Evolutionary conservation across 345 rosid genomes (phyloP).

Genomic region (Rhizophora apiculata): DNA sequence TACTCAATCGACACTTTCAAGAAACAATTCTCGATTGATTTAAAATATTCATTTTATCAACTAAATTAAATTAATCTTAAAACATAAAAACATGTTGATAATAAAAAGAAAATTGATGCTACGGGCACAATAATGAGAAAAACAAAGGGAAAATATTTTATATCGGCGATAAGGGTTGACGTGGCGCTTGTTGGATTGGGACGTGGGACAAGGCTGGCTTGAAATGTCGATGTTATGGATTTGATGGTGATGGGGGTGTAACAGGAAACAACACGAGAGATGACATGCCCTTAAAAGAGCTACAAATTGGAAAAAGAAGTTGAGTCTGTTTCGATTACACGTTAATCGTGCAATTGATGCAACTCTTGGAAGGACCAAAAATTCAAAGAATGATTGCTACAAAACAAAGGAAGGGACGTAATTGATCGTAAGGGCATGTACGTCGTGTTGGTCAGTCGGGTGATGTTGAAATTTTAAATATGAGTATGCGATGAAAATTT

Average conservation of each 20-base stretch:
- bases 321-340: not conserved
- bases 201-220: not conserved
- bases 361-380: conserved; percentile 14
- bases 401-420: conserved; percentile 6
- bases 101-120: not conserved
- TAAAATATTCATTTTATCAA: no score
- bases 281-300: no score
- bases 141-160: not conserved
- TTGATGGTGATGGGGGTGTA: not conserved
- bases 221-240: not conserved
- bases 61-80: no score
- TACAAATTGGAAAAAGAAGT: not conserved
- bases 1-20: no score
- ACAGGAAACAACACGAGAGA: no score
- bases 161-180: not conserved
- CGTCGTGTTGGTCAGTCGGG: conserved; percentile 22
- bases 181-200: not conserved
- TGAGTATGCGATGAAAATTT: no score
- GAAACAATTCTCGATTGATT: no score
- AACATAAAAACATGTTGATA: no score
- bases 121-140: no score
- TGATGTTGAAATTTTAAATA: not conserved
- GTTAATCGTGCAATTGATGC: conserved; percentile 1
- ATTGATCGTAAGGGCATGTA: conserved; percentile 10
- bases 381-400: not conserved